Evolutionary conservation across 78 protist species (phyloP).

Genomic region (Dictyostelium brefeldianum): DNA sequence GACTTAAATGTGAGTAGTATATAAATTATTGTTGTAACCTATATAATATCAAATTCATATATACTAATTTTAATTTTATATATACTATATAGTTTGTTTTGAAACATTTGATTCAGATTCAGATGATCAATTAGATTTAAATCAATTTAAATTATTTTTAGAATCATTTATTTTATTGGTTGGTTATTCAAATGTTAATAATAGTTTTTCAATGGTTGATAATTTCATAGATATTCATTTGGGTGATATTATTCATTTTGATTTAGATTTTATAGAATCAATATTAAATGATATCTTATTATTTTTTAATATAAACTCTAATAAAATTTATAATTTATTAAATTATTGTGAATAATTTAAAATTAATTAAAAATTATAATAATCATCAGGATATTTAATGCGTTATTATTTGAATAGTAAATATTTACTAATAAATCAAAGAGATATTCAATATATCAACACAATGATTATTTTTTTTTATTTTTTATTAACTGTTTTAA

Average conservation of each 20-base stretch:
- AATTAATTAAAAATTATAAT: background rate
- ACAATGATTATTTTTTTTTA: no score
- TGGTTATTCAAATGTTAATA: background rate
- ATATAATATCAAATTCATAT: no score
- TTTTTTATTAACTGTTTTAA: no score
- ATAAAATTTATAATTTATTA: conserved; percentile 12
- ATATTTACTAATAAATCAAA: no score
- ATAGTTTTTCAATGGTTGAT: no score
- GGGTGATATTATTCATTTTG: no score
- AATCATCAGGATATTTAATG: no score
- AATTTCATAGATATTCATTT: no score
- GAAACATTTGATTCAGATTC: conserved; percentile 11
- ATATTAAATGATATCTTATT: background rate
- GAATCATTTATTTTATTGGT: background rate
- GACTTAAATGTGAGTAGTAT: conserved; percentile 53
- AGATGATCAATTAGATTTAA: background rate
- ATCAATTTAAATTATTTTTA: conserved; percentile 17
- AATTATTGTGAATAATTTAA: background rate
- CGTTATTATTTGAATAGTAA: no score
- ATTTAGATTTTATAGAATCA: background rate
- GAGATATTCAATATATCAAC: no score
- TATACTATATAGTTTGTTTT: background rate
- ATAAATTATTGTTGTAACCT: no score
- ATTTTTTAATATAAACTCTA: background rate
- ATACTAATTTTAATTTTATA: no score